These are phyloP conservation scores for Puccinellia tenuiflora DNA, from an alignment of 176 grass and related monocot species.

Conservation along the genomic window DNA sequence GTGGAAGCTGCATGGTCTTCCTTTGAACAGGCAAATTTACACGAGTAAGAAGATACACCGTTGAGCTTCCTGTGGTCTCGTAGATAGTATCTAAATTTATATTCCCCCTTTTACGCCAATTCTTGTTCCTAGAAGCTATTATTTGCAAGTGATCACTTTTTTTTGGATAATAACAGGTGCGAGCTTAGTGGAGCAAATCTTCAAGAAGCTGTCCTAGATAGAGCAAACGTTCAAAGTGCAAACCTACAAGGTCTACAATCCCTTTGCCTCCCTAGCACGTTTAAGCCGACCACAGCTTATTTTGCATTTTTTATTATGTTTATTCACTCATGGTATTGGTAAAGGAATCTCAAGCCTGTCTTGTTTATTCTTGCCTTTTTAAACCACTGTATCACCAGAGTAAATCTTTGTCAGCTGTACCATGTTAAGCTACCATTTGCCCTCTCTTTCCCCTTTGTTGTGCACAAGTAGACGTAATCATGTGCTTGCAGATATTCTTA, in stretches of 20 bases:
- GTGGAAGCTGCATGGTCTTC: conserved; percentile 58
- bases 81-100: background rate
- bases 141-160: background rate
- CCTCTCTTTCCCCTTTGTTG: background rate
- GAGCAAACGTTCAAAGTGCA: conserved; percentile 89
- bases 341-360: too few relatives aligned
- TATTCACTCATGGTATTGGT: background rate
- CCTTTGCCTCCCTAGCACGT: background rate
- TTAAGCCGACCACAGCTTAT: background rate
- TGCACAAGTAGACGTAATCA: background rate
- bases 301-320: background rate
- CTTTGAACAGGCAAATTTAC: conserved; percentile 67
- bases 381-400: background rate
- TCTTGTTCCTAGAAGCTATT: background rate
- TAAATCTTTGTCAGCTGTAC: conserved; percentile 2
- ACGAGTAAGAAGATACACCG: conserved; percentile 94
- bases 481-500: background rate
- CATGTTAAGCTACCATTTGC: background rate
- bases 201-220: conserved; percentile 57
- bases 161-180: conserved; percentile 50
- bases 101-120: background rate
- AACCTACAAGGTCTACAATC: conserved; percentile 66
- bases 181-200: conserved; percentile 84
- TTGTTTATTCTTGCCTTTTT: background rate
- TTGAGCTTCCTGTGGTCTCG: conserved; percentile 15